Conservation (phyloP, 805 yeast species). For the Komagataella kurtzmanii region DNA sequence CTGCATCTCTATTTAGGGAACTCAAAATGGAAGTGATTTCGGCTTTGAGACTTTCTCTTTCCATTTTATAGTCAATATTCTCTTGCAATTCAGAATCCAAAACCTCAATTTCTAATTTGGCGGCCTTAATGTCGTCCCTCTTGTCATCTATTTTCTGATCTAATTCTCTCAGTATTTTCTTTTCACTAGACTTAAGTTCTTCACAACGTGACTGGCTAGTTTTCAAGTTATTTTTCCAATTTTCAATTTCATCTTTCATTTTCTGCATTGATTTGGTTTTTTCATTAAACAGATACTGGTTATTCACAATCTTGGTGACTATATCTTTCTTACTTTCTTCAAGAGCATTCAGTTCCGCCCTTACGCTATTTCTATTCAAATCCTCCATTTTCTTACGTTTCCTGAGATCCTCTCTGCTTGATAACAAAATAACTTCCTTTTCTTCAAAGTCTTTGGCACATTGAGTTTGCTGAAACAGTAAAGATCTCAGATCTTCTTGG, state of each 20-base stretch:
- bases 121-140: constrained; percentile 6
- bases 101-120: constrained; percentile 3
- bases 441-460: constrained; percentile 22
- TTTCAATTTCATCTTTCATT: constrained; percentile 18
- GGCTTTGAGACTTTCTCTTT: constrained; percentile 4
- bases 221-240: constrained; percentile 15
- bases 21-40: not conserved
- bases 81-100: constrained; percentile 2
- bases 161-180: not conserved
- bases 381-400: constrained; percentile 28
- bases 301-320: constrained; percentile 20
- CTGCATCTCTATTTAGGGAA: constrained; percentile 4
- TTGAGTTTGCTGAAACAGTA: constrained; percentile 19
- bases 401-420: constrained; percentile 21
- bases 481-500: constrained; percentile 24
- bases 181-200: not conserved
- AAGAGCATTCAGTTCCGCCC: constrained; percentile 25
- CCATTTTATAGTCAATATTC: not conserved
- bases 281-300: constrained; percentile 14
- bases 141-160: constrained; percentile 2
- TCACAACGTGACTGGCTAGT: constrained; percentile 1
- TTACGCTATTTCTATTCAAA: constrained; percentile 22
- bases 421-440: constrained; percentile 19
- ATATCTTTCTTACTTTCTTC: constrained; percentile 26
- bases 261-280: constrained; percentile 17